phyloP scores from a whole-genome alignment of 2,329 filamentous ascomycete genomes.

The Conoideocrella luteorostrata region DNA sequence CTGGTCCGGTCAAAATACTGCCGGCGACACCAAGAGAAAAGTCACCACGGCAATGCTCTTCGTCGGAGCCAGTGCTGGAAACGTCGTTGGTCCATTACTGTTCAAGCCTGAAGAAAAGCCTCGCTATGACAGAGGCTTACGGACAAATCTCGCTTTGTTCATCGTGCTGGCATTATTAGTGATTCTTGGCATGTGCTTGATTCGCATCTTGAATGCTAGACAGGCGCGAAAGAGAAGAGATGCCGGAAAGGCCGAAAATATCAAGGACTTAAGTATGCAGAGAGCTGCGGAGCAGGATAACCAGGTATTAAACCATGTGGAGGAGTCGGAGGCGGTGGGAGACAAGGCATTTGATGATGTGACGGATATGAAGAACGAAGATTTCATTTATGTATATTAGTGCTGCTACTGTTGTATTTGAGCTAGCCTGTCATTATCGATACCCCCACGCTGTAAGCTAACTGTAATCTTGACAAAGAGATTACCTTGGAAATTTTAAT shows the following conservation, averaged over 20 bases:
- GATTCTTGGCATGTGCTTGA: conserved; percentile 24
- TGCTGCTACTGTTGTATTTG: too few relatives aligned
- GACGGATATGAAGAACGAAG: conserved; percentile 53
- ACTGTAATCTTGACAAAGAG: too few relatives aligned
- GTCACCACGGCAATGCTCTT: conserved; percentile 55
- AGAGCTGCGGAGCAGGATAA: conserved; percentile 21
- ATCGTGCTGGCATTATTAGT: conserved; percentile 47
- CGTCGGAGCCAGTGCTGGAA: conserved; percentile 55
- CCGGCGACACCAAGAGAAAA: conserved; percentile 62
- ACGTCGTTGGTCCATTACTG: conserved; percentile 58
- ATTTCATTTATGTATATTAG: conserved; percentile 51
- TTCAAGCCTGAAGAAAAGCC: conserved; percentile 53
- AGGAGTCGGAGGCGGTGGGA: conserved; percentile 15
- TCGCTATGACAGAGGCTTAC: conserved; percentile 48
- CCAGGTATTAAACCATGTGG: conserved; percentile 15
- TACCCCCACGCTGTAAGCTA: too few relatives aligned
- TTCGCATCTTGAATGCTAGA: conserved; percentile 47
- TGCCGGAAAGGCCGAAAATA: conserved; percentile 35
- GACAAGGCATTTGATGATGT: conserved; percentile 43
- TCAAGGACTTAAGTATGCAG: conserved; percentile 47
- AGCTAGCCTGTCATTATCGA: too few relatives aligned
- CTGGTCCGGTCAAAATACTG: conserved; percentile 53
- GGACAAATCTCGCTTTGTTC: conserved; percentile 55
- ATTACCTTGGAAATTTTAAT: too few relatives aligned
- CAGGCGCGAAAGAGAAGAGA: conserved; percentile 25